These are phyloP conservation scores for Emmonsiellopsis sp. DNA, from an alignment of 2,329 filamentous ascomycete genomes.

Conservation along the genomic window DNA sequence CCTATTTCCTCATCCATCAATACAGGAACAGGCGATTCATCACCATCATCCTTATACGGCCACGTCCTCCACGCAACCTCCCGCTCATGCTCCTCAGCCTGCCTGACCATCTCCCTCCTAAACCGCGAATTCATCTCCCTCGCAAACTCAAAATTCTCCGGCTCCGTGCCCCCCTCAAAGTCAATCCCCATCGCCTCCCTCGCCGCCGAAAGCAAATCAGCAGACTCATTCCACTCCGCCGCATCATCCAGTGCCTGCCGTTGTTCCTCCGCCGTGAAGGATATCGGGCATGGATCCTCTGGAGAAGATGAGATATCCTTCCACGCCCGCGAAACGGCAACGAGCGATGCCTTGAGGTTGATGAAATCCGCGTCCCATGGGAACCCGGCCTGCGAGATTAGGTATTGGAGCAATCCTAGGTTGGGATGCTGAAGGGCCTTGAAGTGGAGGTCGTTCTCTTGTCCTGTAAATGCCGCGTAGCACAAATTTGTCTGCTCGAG, in stretches of 20 bases:
- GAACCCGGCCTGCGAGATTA: constrained; percentile 6
- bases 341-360: constrained; percentile 5
- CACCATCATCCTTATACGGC: constrained; percentile 9
- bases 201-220: neutral
- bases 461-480: constrained; percentile 7
- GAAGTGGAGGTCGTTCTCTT: constrained; percentile 4
- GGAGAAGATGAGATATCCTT: constrained; percentile 1
- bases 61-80: constrained; percentile 4
- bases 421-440: neutral
- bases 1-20: too few relatives aligned
- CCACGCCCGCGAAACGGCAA: constrained; percentile 4
- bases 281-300: constrained; percentile 5
- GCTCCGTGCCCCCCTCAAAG: constrained; percentile 8
- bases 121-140: neutral
- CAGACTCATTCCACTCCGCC: constrained; percentile 10
- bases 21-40: neutral
- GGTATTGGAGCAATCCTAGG: constrained; percentile 7
- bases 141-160: constrained; percentile 7
- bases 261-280: constrained; percentile 3
- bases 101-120: constrained; percentile 5
- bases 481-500: constrained; percentile 8
- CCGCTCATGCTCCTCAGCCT: constrained; percentile 3
- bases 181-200: constrained; percentile 6
- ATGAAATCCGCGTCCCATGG: constrained; percentile 11
- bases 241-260: constrained; percentile 4